Conservation (phyloP, 306 rosid species). For the Fragaria iinumae region DNA sequence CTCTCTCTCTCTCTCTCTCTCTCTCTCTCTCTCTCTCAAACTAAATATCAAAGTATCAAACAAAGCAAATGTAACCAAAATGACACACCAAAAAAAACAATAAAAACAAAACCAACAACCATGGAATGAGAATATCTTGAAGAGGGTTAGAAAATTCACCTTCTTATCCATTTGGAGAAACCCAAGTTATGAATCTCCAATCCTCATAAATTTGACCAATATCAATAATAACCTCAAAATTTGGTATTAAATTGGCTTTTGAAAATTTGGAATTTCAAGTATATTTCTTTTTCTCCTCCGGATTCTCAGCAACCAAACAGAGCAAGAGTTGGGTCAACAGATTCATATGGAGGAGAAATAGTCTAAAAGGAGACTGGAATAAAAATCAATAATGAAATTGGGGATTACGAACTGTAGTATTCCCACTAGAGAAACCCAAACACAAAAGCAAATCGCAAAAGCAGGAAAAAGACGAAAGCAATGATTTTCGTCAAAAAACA, state of each 20-base stretch:
- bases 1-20: not conserved
- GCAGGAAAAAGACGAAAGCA: slow-evolving; percentile 70
- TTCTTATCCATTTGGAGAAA: not conserved
- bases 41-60: not conserved
- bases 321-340: slow-evolving; percentile 14
- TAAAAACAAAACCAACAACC: not conserved
- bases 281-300: slow-evolving; percentile 6
- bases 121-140: not conserved
- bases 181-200: slow-evolving; percentile 10
- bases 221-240: slow-evolving; percentile 4
- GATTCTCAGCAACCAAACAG: slow-evolving; percentile 26
- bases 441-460: slow-evolving; percentile 51
- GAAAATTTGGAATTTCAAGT: not conserved
- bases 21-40: not conserved
- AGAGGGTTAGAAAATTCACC: not conserved
- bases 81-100: not conserved
- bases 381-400: slow-evolving; percentile 23
- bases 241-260: not conserved
- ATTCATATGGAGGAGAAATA: slow-evolving; percentile 1
- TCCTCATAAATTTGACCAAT: not conserved
- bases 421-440: slow-evolving; percentile 57
- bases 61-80: not conserved
- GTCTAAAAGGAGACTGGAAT: slow-evolving; percentile 1
- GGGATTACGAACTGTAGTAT: slow-evolving; percentile 34
- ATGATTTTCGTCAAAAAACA: slow-evolving; percentile 53